phyloP scores from a whole-genome alignment of 163 green algal species.

The Scenedesmus sp. region DNA sequence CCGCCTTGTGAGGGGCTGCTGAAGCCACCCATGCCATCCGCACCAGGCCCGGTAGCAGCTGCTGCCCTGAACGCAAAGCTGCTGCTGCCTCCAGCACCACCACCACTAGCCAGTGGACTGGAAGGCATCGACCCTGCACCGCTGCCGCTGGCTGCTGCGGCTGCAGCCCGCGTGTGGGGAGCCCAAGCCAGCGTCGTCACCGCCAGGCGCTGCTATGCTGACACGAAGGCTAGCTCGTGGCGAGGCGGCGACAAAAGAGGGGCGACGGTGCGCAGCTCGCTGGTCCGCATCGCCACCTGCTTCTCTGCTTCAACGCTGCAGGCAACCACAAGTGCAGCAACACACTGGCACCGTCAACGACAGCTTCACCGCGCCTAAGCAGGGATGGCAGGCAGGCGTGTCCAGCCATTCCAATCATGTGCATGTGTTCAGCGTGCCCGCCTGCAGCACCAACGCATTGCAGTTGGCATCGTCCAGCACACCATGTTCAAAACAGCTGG shows the following conservation, averaged over 20 bases:
- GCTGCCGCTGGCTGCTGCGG: background rate
- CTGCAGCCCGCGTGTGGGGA: background rate
- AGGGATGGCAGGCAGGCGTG: no score
- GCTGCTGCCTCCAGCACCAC: background rate
- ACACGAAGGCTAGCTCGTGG: background rate
- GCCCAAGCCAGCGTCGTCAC: background rate
- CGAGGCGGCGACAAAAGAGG: background rate
- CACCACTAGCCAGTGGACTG: background rate
- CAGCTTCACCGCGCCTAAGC: no score
- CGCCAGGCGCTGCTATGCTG: background rate
- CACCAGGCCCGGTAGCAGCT: background rate
- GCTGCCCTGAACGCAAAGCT: conserved; percentile 7
- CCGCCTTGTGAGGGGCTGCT: background rate
- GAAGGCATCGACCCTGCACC: background rate
- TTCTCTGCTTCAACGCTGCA: conserved; percentile 42
- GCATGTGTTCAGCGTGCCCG: background rate
- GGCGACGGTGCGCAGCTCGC: background rate
- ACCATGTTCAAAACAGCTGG: background rate
- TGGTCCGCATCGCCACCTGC: conserved; percentile 28
- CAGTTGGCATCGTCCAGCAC: background rate
- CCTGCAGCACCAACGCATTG: background rate
- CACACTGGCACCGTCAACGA: background rate
- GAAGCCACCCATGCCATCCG: background rate
- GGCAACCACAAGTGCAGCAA: background rate
- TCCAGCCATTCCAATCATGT: no score